phyloP scores from a whole-genome alignment of 169 alveolate species.

The Plasmodium blacklocki region DNA sequence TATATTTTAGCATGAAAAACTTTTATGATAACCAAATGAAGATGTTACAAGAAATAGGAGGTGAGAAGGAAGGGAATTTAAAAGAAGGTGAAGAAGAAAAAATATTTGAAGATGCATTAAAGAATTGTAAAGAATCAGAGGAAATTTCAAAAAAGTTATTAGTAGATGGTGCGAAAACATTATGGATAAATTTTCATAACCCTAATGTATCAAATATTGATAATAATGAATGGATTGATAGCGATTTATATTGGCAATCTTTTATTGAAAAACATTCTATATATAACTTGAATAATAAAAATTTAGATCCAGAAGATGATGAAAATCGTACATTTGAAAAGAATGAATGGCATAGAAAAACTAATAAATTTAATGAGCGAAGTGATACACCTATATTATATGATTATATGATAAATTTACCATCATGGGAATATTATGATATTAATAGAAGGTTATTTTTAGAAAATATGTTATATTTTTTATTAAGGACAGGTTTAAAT shows the following conservation, averaged over 20 bases:
- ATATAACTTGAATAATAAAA: constrained; percentile 79
- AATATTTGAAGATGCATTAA: constrained; percentile 76
- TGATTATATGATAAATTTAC: constrained; percentile 86
- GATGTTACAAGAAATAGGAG: constrained; percentile 31
- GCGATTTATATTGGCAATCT: constrained; percentile 93
- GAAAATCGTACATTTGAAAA: constrained; percentile 73
- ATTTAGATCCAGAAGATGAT: constrained; percentile 82
- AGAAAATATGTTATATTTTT: constrained; percentile 89
- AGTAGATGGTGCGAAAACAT: constrained; percentile 88
- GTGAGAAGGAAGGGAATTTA: constrained; percentile 27
- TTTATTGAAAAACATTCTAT: constrained; percentile 89
- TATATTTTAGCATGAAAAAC: constrained; percentile 75
- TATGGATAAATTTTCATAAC: constrained; percentile 88
- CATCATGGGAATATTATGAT: constrained; percentile 91
- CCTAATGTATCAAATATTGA: constrained; percentile 86
- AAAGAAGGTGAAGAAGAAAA: constrained; percentile 38
- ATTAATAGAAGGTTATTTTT: constrained; percentile 87
- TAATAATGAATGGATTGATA: constrained; percentile 91
- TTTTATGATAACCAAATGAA: constrained; percentile 78
- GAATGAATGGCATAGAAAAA: constrained; percentile 83
- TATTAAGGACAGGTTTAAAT: constrained; percentile 88
- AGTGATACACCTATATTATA: constrained; percentile 89
- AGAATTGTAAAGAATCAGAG: constrained; percentile 81
- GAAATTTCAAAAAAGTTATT: constrained; percentile 82
- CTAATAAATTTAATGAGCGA: constrained; percentile 87